Evolutionary conservation across 1,139 yeast genomes (phyloP).

Genomic region (Suhomyces chickasaworum): DNA sequence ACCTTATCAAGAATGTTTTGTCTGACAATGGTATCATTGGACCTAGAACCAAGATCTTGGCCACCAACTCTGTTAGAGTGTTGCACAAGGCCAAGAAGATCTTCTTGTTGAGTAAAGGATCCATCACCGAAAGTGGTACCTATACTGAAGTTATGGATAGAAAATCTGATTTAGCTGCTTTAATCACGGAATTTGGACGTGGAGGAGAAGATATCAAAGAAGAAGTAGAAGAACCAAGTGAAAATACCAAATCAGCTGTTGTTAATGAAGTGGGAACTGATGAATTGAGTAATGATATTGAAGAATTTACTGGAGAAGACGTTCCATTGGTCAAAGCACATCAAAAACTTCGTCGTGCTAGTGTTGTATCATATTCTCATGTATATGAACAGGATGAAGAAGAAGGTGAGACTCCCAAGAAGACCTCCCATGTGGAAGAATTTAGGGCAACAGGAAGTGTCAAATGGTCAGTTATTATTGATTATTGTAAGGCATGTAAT

Average conservation of each 20-base stretch:
- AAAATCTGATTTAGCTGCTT: conserved; percentile 26
- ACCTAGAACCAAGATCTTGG: conserved; percentile 30
- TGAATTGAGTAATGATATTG: conserved; percentile 14
- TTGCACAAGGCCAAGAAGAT: conserved; percentile 36
- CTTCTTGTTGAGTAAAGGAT: conserved; percentile 31
- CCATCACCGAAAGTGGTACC: conserved; percentile 33
- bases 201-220: conserved; percentile 25
- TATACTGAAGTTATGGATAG: conserved; percentile 22
- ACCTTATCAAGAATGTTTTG: conserved; percentile 26
- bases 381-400: conserved; percentile 23
- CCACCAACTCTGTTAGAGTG: conserved; percentile 32
- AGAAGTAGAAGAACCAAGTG: neutral
- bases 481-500: conserved; percentile 31
- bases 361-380: conserved; percentile 26
- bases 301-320: conserved; percentile 17
- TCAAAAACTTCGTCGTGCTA: conserved; percentile 20
- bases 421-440: conserved; percentile 27
- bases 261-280: neutral
- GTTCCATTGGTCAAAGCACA: conserved; percentile 7
- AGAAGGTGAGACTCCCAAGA: conserved; percentile 20
- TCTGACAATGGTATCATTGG: conserved; percentile 28
- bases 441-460: conserved; percentile 28
- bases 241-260: neutral
- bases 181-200: conserved; percentile 78
- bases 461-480: conserved; percentile 25